Conservation (phyloP, 1,284 basidiomycete species). For the Cutaneotrichosporon curvatum region DNA sequence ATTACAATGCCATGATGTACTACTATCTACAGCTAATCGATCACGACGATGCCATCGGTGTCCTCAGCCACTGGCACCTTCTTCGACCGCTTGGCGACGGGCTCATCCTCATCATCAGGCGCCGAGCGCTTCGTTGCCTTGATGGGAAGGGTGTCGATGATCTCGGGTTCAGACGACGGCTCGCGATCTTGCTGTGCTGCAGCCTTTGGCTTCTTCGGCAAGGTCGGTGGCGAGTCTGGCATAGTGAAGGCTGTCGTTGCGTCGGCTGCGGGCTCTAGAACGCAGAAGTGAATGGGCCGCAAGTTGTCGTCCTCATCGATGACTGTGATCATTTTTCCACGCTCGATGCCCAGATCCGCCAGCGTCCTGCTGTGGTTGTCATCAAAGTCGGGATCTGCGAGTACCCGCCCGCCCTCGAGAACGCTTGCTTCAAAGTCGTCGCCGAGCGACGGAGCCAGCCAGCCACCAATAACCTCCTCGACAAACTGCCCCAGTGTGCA, state of each 20-base stretch:
- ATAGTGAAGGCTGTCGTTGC: constrained; percentile 9
- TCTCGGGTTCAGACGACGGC: constrained; percentile 1
- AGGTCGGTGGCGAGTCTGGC: constrained; percentile 1
- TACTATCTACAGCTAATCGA: too few species aligned
- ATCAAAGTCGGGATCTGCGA: constrained; percentile 44
- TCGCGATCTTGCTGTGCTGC: neutral
- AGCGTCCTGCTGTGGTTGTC: constrained; percentile 41
- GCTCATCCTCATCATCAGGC: constrained; percentile 4
- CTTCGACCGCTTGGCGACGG: constrained; percentile 9
- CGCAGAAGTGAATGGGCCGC: constrained; percentile 63
- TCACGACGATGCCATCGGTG: constrained; percentile 1
- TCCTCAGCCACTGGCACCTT: constrained; percentile 19
- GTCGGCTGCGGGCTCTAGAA: constrained; percentile 54
- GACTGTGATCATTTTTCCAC: constrained; percentile 69
- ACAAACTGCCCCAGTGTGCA: constrained; percentile 68
- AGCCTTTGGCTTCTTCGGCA: constrained; percentile 10
- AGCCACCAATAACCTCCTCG: constrained; percentile 50
- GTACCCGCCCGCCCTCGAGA: constrained; percentile 64
- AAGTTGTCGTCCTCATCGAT: constrained; percentile 63
- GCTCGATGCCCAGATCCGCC: constrained; percentile 35
- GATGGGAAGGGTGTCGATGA: neutral
- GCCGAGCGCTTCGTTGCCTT: constrained; percentile 8
- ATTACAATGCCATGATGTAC: neutral
- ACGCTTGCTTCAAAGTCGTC: constrained; percentile 58
- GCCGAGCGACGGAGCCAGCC: constrained; percentile 49